Conservation (phyloP, 164 flowering plant genomes). For the grape (Vitis vinifera) region DNA sequence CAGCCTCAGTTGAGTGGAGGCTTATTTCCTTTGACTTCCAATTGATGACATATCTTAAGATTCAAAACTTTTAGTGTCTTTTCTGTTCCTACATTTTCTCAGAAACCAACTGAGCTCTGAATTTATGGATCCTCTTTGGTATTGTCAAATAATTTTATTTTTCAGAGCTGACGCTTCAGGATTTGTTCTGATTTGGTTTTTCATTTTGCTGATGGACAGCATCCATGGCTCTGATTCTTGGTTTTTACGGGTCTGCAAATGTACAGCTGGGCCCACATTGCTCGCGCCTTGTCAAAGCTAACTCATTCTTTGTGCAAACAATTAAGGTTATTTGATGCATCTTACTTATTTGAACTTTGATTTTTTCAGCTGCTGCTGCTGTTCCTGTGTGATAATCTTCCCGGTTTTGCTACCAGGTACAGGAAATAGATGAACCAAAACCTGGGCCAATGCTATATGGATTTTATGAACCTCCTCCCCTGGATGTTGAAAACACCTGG, state of each 20-base stretch:
- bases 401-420: conserved; percentile 35
- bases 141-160: neutral
- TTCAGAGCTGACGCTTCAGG: neutral
- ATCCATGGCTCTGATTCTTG: conserved; percentile 60
- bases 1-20: neutral
- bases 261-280: conserved; percentile 51
- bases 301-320: conserved; percentile 49
- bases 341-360: neutral
- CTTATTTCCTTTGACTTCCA: neutral
- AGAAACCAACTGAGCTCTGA: neutral
- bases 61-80: neutral
- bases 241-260: conserved; percentile 49
- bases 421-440: conserved; percentile 25
- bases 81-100: neutral
- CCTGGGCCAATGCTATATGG: conserved; percentile 55
- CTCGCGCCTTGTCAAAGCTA: conserved; percentile 48
- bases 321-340: conserved; percentile 39
- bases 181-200: conserved; percentile 8
- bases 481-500: conserved; percentile 50
- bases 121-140: no score
- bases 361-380: neutral
- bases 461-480: conserved; percentile 40
- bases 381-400: neutral
- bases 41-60: neutral
- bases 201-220: conserved; percentile 36